phyloP scores from a whole-genome alignment of 2,329 filamentous ascomycete species.

The Fusarium mangiferae region DNA sequence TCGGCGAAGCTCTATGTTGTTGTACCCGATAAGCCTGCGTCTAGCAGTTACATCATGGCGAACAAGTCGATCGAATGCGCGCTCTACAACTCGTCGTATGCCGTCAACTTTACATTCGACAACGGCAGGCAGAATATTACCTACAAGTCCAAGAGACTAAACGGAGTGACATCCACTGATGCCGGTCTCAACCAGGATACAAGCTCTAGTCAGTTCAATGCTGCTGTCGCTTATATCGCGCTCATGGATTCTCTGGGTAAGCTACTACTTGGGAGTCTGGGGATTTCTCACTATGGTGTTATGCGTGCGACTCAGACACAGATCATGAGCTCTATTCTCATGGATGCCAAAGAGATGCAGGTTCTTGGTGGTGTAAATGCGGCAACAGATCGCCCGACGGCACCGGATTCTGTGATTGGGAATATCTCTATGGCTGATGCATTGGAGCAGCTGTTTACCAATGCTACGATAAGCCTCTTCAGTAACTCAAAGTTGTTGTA shows the following conservation, averaged over 20 bases:
- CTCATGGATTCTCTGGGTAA: background rate
- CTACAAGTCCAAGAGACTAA: background rate
- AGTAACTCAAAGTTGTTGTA: background rate
- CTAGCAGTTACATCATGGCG: background rate
- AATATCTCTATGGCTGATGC: background rate
- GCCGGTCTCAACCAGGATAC: background rate
- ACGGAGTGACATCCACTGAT: rapidly evolving
- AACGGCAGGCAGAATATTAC: background rate
- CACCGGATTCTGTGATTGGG: background rate
- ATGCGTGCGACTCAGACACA: background rate
- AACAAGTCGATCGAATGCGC: background rate
- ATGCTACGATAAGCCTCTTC: constrained; percentile 6
- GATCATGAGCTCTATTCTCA: constrained; percentile 8
- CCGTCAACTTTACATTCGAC: background rate
- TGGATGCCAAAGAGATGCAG: constrained; percentile 14
- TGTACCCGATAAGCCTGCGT: rapidly evolving
- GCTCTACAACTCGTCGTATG: constrained; percentile 7
- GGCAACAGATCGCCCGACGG: rapidly evolving
- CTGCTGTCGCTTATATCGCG: background rate
- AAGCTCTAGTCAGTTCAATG: rapidly evolving
- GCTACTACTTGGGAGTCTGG: background rate
- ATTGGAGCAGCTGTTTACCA: background rate
- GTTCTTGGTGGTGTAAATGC: background rate
- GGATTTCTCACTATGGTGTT: background rate
- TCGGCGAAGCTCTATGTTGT: background rate